These are phyloP conservation scores for Tricholoma sp. DNA, from an alignment of 768 basidiomycete species.

Conservation along the genomic window DNA sequence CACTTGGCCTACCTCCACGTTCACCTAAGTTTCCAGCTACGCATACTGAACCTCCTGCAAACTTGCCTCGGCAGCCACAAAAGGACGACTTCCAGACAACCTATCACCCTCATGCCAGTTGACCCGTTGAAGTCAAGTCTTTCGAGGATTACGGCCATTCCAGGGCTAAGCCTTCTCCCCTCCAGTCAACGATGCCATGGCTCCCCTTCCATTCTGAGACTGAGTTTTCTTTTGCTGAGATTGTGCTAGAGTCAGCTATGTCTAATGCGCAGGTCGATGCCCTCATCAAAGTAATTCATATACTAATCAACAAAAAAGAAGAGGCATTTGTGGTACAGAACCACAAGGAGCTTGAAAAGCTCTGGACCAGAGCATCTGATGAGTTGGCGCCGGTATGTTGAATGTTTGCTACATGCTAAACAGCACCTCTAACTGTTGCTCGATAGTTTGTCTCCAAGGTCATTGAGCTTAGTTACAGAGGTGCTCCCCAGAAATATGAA, in stretches of 20 bases:
- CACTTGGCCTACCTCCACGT: neutral
- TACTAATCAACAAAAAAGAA: neutral
- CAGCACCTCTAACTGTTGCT: neutral
- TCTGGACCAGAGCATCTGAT: neutral
- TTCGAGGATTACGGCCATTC: neutral
- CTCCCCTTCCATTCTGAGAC: neutral
- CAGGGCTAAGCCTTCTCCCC: neutral
- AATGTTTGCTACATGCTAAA: too few relatives aligned
- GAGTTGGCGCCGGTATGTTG: neutral
- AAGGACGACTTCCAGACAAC: neutral
- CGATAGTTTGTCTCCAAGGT: neutral
- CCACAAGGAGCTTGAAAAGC: neutral
- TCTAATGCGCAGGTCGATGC: neutral
- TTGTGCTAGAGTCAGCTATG: neutral
- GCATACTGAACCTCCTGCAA: neutral
- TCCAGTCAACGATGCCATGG: neutral
- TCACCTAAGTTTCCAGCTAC: neutral
- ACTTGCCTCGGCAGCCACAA: neutral
- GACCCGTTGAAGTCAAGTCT: neutral
- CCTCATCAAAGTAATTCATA: neutral
- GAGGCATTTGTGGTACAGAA: neutral
- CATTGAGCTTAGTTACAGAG: neutral
- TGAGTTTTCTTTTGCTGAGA: conserved; percentile 1
- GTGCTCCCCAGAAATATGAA: neutral
- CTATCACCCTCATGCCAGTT: neutral